Evolutionary conservation across 2,329 filamentous ascomycete genomes (phyloP).

Genomic region (Diplocarpon rosae): DNA sequence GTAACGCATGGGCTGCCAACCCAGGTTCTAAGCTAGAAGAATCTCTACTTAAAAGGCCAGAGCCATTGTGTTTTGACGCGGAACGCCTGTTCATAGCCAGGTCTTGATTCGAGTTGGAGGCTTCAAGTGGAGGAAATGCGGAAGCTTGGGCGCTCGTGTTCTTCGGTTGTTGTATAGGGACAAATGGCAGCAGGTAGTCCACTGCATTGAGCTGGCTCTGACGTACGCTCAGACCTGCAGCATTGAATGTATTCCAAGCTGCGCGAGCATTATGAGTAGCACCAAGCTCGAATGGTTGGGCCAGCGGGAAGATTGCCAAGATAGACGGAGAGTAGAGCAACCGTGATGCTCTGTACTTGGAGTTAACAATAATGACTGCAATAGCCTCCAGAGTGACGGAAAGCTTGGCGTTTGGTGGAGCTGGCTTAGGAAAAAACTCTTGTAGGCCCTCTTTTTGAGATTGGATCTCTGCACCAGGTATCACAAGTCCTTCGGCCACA

Average conservation of each 20-base stretch:
- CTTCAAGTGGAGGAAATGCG: conserved; percentile 44
- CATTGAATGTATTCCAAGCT: conserved; percentile 42
- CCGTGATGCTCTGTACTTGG: conserved; percentile 65
- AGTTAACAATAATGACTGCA: conserved; percentile 64
- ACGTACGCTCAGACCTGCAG: conserved; percentile 34
- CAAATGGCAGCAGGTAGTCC: conserved; percentile 52
- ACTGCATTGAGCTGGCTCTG: conserved; percentile 41
- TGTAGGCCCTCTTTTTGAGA: conserved; percentile 43
- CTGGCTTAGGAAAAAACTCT: conserved; percentile 49
- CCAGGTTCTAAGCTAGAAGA: conserved; percentile 9
- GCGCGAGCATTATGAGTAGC: conserved; percentile 37
- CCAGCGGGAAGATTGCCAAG: conserved; percentile 54
- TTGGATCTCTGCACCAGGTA: conserved; percentile 49
- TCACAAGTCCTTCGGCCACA: conserved; percentile 55
- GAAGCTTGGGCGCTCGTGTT: conserved; percentile 28
- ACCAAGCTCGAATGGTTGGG: conserved; percentile 37
- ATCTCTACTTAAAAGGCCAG: conserved; percentile 17
- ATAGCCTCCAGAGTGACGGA: conserved; percentile 68
- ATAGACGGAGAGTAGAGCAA: conserved; percentile 59
- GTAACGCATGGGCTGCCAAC: conserved; percentile 9
- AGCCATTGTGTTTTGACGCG: conserved; percentile 13
- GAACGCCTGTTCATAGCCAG: conserved; percentile 20
- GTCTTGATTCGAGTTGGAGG: conserved; percentile 31
- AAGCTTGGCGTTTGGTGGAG: conserved; percentile 47
- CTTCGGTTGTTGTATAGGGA: conserved; percentile 34